phyloP scores from a whole-genome alignment of 306 rosid genomes.

The Lagenaria siceraria region DNA sequence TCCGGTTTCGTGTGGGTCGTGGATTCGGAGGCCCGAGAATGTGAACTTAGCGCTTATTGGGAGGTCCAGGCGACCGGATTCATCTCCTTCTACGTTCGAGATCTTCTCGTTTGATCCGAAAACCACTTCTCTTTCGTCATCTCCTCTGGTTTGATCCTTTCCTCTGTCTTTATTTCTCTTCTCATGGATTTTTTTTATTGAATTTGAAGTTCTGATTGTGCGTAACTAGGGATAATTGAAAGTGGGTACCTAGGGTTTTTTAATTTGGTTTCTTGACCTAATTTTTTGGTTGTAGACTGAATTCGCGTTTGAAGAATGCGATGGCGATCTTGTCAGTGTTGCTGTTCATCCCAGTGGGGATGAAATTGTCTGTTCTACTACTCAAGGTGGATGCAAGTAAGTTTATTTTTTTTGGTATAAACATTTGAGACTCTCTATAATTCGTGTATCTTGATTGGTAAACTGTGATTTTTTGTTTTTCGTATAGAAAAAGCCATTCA shows the following conservation, averaged over 20 bases:
- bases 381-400: constrained; percentile 89
- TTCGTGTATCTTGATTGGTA: neutral
- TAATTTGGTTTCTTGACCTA: constrained; percentile 4
- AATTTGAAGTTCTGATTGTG: neutral
- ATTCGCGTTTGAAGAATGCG: constrained; percentile 66
- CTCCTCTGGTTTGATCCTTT: constrained; percentile 50
- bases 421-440: neutral
- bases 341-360: constrained; percentile 86
- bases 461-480: neutral
- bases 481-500: neutral
- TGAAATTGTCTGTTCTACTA: constrained; percentile 61
- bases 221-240: neutral
- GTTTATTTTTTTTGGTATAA: constrained; percentile 9
- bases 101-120: constrained; percentile 69
- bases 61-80: constrained; percentile 40
- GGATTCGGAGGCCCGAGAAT: constrained; percentile 92
- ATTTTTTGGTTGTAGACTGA: constrained; percentile 30
- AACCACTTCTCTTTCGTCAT: constrained; percentile 44
- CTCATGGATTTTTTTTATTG: neutral
- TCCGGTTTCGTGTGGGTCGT: constrained; percentile 65
- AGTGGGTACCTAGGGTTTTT: neutral
- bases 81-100: constrained; percentile 51
- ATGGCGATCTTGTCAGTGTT: constrained; percentile 65
- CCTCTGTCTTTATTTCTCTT: neutral
- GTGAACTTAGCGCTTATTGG: constrained; percentile 41